phyloP scores from a whole-genome alignment of 768 basidiomycete genomes.

The Fibroporia radiculosa region DNA sequence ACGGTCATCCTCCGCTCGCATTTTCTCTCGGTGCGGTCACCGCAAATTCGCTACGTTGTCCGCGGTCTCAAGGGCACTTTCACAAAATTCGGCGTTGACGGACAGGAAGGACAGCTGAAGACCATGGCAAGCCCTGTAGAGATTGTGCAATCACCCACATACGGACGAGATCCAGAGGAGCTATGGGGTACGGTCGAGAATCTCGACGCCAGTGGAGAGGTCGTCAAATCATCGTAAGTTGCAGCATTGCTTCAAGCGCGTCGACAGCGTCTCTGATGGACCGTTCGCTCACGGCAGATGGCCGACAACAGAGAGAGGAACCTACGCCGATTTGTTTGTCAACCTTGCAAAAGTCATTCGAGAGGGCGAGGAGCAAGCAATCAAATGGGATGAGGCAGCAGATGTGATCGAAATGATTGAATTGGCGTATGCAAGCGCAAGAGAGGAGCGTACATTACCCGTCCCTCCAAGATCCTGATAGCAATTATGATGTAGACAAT shows the following conservation, averaged over 20 bases:
- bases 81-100: conserved; percentile 71
- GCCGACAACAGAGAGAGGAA: conserved; percentile 52
- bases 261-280: neutral
- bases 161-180: conserved; percentile 55
- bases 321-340: conserved; percentile 53
- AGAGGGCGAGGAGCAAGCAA: conserved; percentile 39
- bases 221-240: conserved; percentile 26
- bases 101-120: conserved; percentile 74
- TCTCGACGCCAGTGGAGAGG: conserved; percentile 35
- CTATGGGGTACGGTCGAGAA: conserved; percentile 59
- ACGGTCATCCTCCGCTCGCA: conserved; percentile 63
- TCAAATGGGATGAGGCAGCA: conserved; percentile 71
- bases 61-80: conserved; percentile 68
- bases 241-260: neutral
- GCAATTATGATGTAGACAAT: too few relatives aligned
- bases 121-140: conserved; percentile 38
- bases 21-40: conserved; percentile 56
- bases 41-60: conserved; percentile 64
- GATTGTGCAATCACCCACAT: conserved; percentile 35
- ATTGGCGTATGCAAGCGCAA: conserved; percentile 58
- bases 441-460: conserved; percentile 43
- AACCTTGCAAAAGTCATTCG: conserved; percentile 61
- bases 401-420: conserved; percentile 73
- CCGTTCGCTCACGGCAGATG: conserved; percentile 33
- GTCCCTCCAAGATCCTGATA: conserved; percentile 16